phyloP scores from a whole-genome alignment of 305 asterid species.

The Coffea humblotiana region DNA sequence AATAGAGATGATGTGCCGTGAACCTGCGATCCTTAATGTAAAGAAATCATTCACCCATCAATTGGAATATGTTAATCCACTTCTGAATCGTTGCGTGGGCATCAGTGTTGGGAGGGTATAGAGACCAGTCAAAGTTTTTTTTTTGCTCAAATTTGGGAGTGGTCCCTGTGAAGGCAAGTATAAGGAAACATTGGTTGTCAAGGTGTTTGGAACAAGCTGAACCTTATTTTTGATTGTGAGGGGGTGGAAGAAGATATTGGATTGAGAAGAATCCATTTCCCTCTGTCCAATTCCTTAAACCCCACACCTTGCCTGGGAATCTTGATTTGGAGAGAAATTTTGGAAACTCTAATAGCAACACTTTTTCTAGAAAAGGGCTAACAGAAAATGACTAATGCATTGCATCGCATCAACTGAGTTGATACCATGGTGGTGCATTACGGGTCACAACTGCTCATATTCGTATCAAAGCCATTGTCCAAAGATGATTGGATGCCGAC shows the following conservation, averaged over 20 bases:
- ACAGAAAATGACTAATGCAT: slow-evolving; percentile 29
- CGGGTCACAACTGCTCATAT: background rate
- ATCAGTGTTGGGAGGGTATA: background rate
- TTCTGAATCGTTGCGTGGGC: background rate
- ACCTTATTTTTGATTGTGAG: slow-evolving; percentile 10
- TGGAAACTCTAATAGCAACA: slow-evolving; percentile 22
- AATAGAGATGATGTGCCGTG: too few relatives aligned
- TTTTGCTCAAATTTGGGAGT: background rate
- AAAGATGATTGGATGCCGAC: slow-evolving; percentile 5
- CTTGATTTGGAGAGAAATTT: slow-evolving; percentile 18
- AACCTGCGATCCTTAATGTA: too few relatives aligned
- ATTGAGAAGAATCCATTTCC: slow-evolving; percentile 48
- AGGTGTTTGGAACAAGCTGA: slow-evolving; percentile 24
- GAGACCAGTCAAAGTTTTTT: background rate
- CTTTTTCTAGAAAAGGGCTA: slow-evolving; percentile 19
- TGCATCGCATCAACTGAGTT: slow-evolving; percentile 12
- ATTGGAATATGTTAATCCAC: too few relatives aligned
- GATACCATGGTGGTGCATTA: slow-evolving; percentile 17
- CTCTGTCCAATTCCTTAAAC: slow-evolving; percentile 33
- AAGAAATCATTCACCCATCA: too few relatives aligned
- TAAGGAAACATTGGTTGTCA: slow-evolving; percentile 21
- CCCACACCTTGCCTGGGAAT: slow-evolving; percentile 35
- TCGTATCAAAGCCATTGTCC: background rate
- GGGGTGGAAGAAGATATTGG: slow-evolving; percentile 18
- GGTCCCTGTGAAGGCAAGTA: slow-evolving; percentile 10